phyloP scores from a whole-genome alignment of 306 rosid genomes.

The Carpinus viminea region DNA sequence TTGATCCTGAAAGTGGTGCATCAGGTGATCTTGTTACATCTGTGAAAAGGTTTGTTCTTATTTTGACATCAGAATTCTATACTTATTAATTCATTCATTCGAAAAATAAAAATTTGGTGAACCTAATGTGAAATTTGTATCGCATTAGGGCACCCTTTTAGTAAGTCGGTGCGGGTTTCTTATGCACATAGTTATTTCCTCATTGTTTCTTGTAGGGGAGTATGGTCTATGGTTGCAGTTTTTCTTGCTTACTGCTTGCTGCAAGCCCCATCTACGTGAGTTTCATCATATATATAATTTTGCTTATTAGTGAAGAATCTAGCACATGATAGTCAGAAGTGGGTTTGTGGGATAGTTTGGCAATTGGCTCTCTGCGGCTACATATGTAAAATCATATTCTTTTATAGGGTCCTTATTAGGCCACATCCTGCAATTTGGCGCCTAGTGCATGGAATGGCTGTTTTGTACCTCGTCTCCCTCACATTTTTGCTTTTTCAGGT shows the following conservation, averaged over 20 bases:
- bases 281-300: slow-evolving; percentile 18
- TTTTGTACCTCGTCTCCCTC: slow-evolving; percentile 88
- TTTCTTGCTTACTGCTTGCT: slow-evolving; percentile 98
- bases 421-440: slow-evolving; percentile 99
- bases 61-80: background rate
- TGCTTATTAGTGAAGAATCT: background rate
- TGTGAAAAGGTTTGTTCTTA: slow-evolving; percentile 73
- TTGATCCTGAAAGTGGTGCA: slow-evolving; percentile 80
- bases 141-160: too few relatives aligned
- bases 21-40: slow-evolving; percentile 84
- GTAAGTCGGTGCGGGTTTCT: background rate
- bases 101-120: too few relatives aligned
- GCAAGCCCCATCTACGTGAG: slow-evolving; percentile 99
- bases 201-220: slow-evolving; percentile 69
- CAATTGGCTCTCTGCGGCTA: slow-evolving; percentile 21
- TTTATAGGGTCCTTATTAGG: slow-evolving; percentile 87
- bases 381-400: slow-evolving; percentile 15
- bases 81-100: too few relatives aligned
- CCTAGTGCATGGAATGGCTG: slow-evolving; percentile 97
- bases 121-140: too few relatives aligned
- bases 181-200: background rate
- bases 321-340: background rate
- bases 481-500: slow-evolving; percentile 99
- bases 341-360: background rate
- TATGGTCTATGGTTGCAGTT: slow-evolving; percentile 97